These are phyloP conservation scores for Didymosphaeria variabile DNA, from an alignment of 2,329 filamentous ascomycete genomes.

Conservation along the genomic window DNA sequence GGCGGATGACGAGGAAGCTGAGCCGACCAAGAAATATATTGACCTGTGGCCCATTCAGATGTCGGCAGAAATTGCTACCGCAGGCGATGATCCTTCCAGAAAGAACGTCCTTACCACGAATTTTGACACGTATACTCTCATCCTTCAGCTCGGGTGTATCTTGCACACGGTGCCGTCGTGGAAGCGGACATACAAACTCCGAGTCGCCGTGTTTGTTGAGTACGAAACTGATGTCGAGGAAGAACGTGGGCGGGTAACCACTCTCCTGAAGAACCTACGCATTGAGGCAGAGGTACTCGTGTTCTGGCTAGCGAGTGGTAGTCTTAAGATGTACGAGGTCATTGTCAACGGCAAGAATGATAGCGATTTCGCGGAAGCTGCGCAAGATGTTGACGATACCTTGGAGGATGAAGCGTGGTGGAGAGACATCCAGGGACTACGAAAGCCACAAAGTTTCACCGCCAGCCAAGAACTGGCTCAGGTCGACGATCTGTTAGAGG, in stretches of 20 bases:
- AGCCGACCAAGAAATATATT: slow-evolving; percentile 77
- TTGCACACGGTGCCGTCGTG: slow-evolving; percentile 82
- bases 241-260: slow-evolving; percentile 75
- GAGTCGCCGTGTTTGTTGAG: slow-evolving; percentile 88
- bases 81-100: slow-evolving; percentile 50
- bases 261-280: slow-evolving; percentile 79
- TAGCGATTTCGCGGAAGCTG: slow-evolving; percentile 62
- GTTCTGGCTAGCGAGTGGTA: slow-evolving; percentile 80
- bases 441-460: slow-evolving; percentile 46
- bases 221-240: slow-evolving; percentile 86
- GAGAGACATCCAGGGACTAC: slow-evolving; percentile 71
- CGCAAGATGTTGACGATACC: slow-evolving; percentile 70
- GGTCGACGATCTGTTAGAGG: slow-evolving; percentile 55
- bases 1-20: slow-evolving; percentile 55
- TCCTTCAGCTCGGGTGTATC: slow-evolving; percentile 86
- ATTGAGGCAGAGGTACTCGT: slow-evolving; percentile 83
- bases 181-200: slow-evolving; percentile 75
- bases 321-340: slow-evolving; percentile 74
- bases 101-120: slow-evolving; percentile 81
- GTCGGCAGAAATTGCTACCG: slow-evolving; percentile 80
- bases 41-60: slow-evolving; percentile 95
- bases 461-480: slow-evolving; percentile 57
- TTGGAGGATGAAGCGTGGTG: slow-evolving; percentile 83
- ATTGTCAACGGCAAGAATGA: slow-evolving; percentile 75
- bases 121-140: slow-evolving; percentile 90